Base-by-base conservation (phyloP, 2,329 filamentous ascomycete species). In the Aspergillus calidoustus region DNA sequence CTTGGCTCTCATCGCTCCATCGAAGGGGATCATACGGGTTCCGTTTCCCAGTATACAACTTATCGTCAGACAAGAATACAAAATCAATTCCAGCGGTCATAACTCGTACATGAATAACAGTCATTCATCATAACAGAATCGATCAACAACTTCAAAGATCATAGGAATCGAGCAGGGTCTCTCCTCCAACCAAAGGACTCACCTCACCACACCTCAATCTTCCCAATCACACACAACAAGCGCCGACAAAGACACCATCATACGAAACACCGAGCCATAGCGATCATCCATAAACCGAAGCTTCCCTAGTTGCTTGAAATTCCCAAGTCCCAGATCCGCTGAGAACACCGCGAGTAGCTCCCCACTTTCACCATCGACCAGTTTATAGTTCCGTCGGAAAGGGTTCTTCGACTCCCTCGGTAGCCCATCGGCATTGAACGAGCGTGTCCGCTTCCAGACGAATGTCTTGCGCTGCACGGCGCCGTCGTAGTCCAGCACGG, bases 161-260 rank as follows among this genome's bases (percentile, higher is more conserved):
- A 15, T 3, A 13, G 4, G 1, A 41, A 41, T 13, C 15, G 34
- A 41, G 17, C 34, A 41, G 34, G 34, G 34, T 41, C 17, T 41
- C 11, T 41, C 34, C 34, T 38, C 5, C 34, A 5, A 19, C 19
- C 19, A 19, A 19, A 13, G 34, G 1, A 13, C 9, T 5, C 11
- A 17, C 13, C 15, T 15, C 34, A 15, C 3, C 11, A 13, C 11
- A 13, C 3, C 34, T 43, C 5, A 54, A 54, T 56, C 43, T 41
- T 56, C 54, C 41, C 54, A 56, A 15, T 31, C 43, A 9, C 28
- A 7, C 0, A 56, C 25, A 11, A 43, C 41, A 23, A 56, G 41
- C 41, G 41, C 41, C 7, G 54, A 56, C 54, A 56, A 17, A 34
- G 48, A 56, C 3, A 56, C 54, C 54, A 56, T 56, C 54, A 56